Percentiles rank a stretch among this genome's conserved stretches.
Conservation (phyloP, 257 asterid genomes). For the Haberlea rhodopensis region DNA sequence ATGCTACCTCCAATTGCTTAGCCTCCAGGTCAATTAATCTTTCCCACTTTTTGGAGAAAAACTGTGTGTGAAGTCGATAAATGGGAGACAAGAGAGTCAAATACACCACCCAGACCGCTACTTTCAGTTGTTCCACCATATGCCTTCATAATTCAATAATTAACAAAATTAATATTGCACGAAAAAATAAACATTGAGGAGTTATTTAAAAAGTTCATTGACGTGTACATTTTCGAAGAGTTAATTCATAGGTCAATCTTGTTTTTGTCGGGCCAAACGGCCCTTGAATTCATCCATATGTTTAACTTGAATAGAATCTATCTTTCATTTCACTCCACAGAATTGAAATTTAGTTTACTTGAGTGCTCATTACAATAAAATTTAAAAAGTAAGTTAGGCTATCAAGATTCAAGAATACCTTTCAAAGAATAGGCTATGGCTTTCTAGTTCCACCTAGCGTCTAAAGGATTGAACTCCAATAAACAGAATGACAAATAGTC, state of each 20-base stretch:
- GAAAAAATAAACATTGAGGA: constrained; percentile 9
- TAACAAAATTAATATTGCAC: constrained; percentile 10
- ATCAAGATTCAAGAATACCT: too few species aligned
- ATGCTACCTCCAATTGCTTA: constrained; percentile 68
- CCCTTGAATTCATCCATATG: neutral
- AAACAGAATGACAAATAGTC: too few species aligned
- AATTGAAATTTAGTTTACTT: too few species aligned
- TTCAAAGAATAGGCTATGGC: too few species aligned
- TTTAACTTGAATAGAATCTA: neutral
- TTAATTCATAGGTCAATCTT: neutral
- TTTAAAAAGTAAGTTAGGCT: too few species aligned
- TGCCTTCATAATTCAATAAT: constrained; percentile 51
- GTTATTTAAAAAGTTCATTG: neutral
- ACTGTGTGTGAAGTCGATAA: constrained; percentile 52
- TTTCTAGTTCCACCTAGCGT: too few species aligned
- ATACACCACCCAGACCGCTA: constrained; percentile 74
- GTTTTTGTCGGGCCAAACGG: neutral
- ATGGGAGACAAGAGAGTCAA: constrained; percentile 79
- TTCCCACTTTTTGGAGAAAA: constrained; percentile 90
- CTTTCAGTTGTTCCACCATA: constrained; percentile 73
- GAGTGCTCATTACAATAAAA: too few species aligned
- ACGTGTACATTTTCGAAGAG: neutral
- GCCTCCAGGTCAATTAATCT: constrained; percentile 89
- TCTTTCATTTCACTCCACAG: neutral
- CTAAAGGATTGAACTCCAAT: too few species aligned